A percentile compares a stretch with the other conserved stretches of the same genome.
Evolutionary conservation across 176 grass and related monocot species (phyloP).

Genomic region (Metroxylon sagu): DNA sequence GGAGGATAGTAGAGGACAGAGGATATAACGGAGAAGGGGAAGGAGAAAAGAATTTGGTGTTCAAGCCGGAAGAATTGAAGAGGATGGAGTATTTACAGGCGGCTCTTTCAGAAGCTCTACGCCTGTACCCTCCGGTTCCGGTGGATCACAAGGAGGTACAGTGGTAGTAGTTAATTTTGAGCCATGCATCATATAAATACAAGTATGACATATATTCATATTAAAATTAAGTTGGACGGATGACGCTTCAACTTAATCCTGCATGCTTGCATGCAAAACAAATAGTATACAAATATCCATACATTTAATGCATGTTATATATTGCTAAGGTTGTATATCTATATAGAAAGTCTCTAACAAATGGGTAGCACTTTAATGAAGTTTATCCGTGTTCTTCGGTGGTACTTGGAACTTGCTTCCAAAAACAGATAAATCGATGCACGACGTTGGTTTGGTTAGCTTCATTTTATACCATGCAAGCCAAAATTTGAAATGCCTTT

Average conservation of each 20-base stretch:
- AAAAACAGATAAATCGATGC: neutral
- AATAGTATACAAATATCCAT: no score
- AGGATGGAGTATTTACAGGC: slow-evolving; percentile 94
- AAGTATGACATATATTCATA: no score
- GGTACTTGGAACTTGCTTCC: slow-evolving; percentile 24
- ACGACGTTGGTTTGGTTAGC: neutral
- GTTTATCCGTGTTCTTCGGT: slow-evolving; percentile 3
- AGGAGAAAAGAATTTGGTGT: slow-evolving; percentile 43
- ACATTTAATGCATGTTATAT: no score
- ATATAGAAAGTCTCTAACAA: no score
- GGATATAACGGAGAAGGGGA: slow-evolving; percentile 13
- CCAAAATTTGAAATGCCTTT: neutral
- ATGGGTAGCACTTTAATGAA: no score
- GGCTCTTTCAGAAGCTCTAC: slow-evolving; percentile 79
- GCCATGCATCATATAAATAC: no score
- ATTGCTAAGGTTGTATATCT: no score
- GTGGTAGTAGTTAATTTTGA: neutral
- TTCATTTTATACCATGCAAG: neutral
- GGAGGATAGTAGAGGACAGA: slow-evolving; percentile 34
- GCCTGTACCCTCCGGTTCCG: slow-evolving; percentile 83
- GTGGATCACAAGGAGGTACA: slow-evolving; percentile 96
- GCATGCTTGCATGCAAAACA: no score
- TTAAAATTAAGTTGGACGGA: no score
- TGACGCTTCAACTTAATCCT: no score
- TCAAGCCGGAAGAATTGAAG: slow-evolving; percentile 81